Conservation (phyloP, 2,329 filamentous ascomycete genomes). For the Trichoderma semiorbis region DNA sequence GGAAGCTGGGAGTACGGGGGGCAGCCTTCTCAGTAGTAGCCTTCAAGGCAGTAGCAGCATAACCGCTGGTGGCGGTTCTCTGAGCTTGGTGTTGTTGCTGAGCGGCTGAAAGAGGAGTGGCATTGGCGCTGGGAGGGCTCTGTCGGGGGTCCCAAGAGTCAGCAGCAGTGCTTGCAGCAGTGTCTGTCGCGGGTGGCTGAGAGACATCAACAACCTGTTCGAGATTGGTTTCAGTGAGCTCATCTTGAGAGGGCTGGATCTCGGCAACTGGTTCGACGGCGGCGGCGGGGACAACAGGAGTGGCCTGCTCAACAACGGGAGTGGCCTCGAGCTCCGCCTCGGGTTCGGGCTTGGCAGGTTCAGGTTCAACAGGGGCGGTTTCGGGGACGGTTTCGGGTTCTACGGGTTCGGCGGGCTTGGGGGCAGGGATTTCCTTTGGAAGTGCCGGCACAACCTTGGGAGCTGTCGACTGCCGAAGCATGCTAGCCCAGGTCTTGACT, state of each 20-base stretch:
- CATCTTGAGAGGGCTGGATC: constrained; percentile 70
- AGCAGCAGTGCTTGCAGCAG: constrained; percentile 82
- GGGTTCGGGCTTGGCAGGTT: constrained; percentile 34
- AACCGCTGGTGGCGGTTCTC: constrained; percentile 60
- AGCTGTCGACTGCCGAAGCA: constrained; percentile 60
- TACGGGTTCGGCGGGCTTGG: constrained; percentile 38
- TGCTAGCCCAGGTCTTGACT: constrained; percentile 70
- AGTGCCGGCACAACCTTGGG: constrained; percentile 57
- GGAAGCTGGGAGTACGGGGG: constrained; percentile 71
- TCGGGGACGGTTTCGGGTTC: constrained; percentile 29
- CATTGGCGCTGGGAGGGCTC: constrained; percentile 54
- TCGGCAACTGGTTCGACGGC: constrained; percentile 50
- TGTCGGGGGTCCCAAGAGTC: constrained; percentile 77
- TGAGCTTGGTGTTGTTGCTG: constrained; percentile 59
- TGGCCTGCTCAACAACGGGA: constrained; percentile 33
- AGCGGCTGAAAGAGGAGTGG: constrained; percentile 62
- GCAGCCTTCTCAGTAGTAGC: constrained; percentile 58
- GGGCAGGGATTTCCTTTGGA: constrained; percentile 46
- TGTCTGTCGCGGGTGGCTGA: constrained; percentile 71
- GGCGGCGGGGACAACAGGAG: constrained; percentile 23
- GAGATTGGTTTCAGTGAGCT: constrained; percentile 87
- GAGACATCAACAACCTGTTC: constrained; percentile 85
- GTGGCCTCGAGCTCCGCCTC: constrained; percentile 35
- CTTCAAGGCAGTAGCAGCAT: constrained; percentile 77
- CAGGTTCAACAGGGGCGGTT: constrained; percentile 33